These are phyloP conservation scores for Kwoniella shivajii DNA, from an alignment of 1,284 basidiomycete genomes.

Conservation along the genomic window DNA sequence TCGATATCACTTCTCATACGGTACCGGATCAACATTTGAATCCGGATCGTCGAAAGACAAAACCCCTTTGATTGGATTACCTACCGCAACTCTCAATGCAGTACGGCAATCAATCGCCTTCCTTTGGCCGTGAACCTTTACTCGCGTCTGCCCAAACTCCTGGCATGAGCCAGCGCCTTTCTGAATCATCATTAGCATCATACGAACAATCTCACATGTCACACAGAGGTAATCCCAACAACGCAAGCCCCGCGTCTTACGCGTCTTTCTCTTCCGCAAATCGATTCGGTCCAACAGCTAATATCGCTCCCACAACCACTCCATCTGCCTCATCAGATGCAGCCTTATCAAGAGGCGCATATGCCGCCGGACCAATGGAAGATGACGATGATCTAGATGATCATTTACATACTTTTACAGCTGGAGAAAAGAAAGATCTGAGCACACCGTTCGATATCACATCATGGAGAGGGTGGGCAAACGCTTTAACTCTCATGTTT, in stretches of 20 bases:
- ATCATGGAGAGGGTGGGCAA: slow-evolving; percentile 53
- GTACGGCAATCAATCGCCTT: slow-evolving; percentile 23
- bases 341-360: slow-evolving; percentile 5
- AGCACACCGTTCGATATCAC: slow-evolving; percentile 54
- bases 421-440: slow-evolving; percentile 35
- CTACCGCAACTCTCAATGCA: slow-evolving; percentile 10
- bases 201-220: slow-evolving; percentile 31
- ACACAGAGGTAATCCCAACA: slow-evolving; percentile 9
- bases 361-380: slow-evolving; percentile 12
- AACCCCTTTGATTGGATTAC: background rate
- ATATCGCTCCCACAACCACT: slow-evolving; percentile 11
- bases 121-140: slow-evolving; percentile 36
- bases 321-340: background rate
- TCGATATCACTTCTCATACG: no score
- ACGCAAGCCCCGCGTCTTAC: slow-evolving; percentile 8
- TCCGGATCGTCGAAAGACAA: no score
- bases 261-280: slow-evolving; percentile 21
- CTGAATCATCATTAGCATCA: slow-evolving; percentile 38
- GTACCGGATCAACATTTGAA: no score
- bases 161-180: slow-evolving; percentile 40
- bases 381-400: slow-evolving; percentile 58
- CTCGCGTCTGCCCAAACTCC: slow-evolving; percentile 37
- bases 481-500: slow-evolving; percentile 60
- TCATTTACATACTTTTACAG: slow-evolving; percentile 61
- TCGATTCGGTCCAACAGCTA: slow-evolving; percentile 31